Base-by-base conservation (phyloP, 768 basidiomycete species). In the Steccherinum ochraceum region DNA sequence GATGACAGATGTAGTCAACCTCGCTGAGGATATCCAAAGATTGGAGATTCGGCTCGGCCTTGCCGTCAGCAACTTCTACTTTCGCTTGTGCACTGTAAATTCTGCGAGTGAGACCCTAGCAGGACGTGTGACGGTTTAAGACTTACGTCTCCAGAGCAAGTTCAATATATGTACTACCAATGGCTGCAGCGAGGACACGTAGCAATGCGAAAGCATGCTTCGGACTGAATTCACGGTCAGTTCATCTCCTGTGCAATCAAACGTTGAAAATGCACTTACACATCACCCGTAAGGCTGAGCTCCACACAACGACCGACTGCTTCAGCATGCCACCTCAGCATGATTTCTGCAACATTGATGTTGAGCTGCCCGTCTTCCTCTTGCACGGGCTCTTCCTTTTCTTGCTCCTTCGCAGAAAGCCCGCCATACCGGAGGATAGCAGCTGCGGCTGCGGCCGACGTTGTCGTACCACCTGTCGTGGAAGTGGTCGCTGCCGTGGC, bases 271-370 rank as follows among this genome's bases (percentile, higher is more conserved):
- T 12, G 41, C 2, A 74, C 90, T 69, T 61, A 96, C 93, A 94
- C 82, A 61, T 99, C 96, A 40, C 79, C 83, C 5, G 78, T 61
- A 11, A 84, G 68, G 61, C 84, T 93, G 44, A 99, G 72, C 67
- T 98, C 96, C 11, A 94, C 89, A 56, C 92, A 94, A 58, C 96
- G 73, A 3, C 96, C 95, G 24, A 96, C 84, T 3, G 93, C 91
- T 64, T 99, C 96, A 2, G 96, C 95, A 67, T 99, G 96, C 93
- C 95, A 97, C 65, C 84, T 90, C 13, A 98, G 71, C 84, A 98
- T 93, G 59, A 78, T 85, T 71, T 95, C 93, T 1, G 93, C 89
- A 10, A 82, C 71, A 39, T 83, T 80, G 2, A 96, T 69, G 43
- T 72, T 84, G 27, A 97, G 69, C 25, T 81, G 58, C 11, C 95